These are phyloP conservation scores for Dothistroma pini DNA, from an alignment of 2,329 filamentous ascomycete species.

Conservation along the genomic window DNA sequence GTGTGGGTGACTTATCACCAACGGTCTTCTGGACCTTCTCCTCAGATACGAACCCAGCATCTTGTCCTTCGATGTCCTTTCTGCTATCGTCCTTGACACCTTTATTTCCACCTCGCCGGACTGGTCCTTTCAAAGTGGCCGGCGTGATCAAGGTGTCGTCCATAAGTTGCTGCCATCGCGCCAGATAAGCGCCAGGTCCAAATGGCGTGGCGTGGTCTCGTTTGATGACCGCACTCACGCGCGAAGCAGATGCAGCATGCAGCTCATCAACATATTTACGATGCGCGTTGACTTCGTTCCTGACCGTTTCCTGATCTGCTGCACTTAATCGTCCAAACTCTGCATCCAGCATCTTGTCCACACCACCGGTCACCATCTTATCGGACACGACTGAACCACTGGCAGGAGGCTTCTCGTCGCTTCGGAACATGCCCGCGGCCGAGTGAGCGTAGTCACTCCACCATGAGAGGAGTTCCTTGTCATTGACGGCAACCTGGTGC, in stretches of 20 bases:
- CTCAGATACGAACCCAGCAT: slow-evolving; percentile 26
- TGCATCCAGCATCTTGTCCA: slow-evolving; percentile 41
- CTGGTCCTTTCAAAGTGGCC: slow-evolving; percentile 46
- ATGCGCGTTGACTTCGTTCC: slow-evolving; percentile 57
- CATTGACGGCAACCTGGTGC: slow-evolving; percentile 65
- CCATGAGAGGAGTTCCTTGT: slow-evolving; percentile 60
- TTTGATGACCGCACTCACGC: slow-evolving; percentile 57
- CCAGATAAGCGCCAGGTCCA: slow-evolving; percentile 69
- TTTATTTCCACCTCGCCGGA: slow-evolving; percentile 43
- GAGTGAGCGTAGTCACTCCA: slow-evolving; percentile 61
- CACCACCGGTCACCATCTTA: slow-evolving; percentile 40
- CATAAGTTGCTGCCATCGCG: slow-evolving; percentile 67
- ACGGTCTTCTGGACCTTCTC: slow-evolving; percentile 32
- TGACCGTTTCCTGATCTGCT: slow-evolving; percentile 46
- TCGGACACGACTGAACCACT: slow-evolving; percentile 24
- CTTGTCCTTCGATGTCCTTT: slow-evolving; percentile 35
- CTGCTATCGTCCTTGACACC: slow-evolving; percentile 37
- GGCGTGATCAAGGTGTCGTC: slow-evolving; percentile 69
- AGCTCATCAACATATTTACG: slow-evolving; percentile 57
- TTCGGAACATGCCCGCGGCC: slow-evolving; percentile 55
- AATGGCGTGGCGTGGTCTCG: slow-evolving; percentile 42
- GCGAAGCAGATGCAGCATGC: slow-evolving; percentile 50
- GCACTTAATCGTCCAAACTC: slow-evolving; percentile 48
- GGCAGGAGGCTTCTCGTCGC: slow-evolving; percentile 25
- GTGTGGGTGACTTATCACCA: slow-evolving; percentile 26